Base-by-base conservation (phyloP, 2,329 filamentous ascomycete species). In the Dactylellina drechsleri region DNA sequence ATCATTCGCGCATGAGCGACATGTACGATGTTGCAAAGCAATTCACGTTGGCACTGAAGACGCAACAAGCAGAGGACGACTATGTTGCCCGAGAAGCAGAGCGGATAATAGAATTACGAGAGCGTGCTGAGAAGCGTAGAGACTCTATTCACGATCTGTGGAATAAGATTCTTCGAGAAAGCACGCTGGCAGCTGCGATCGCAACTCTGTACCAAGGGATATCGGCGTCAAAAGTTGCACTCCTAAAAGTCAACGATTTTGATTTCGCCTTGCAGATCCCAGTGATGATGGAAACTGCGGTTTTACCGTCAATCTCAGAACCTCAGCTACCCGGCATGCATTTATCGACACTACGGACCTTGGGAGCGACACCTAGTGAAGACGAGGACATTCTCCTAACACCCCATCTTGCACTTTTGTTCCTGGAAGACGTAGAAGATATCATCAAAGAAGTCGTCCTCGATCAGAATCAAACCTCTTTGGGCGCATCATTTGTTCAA, bases 71-170 rank as follows among this genome's bases (percentile, higher is more conserved):
- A 78, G 90, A 91, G 74, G 91, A 89, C 67, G 91, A 93, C 78
- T 98, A 97, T 81, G 91, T 99, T 3, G 95, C 92, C 89, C 91
- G 90, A 79, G 92, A 99, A 81, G 92, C 92, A 1, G 93, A 95
- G 81, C 88, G 87, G 71, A 94, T 98, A 56, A 84, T 95, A 31
- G 85, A 87, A 40, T 85, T 95, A 79, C 96, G 95, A 81, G 91
- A 96, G 77, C 92, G 92, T 79, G 92, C 89, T 1, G 88, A 90
- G 70, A 92, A 94, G 82, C 85, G 88, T 49, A 80, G 84, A 82
- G 81, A 80, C 80, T 82, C 52, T 13, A 66, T 77, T 8, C 60
- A 81, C 71, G 80, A 73, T 18, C 82, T 92, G 8, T 93, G 91
- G 91, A 87, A 85, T 61, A 87, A 90, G 75, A 90, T 93, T 20